phyloP scores from a whole-genome alignment of 2,329 filamentous ascomycete species.

The Mariannaea sp. region DNA sequence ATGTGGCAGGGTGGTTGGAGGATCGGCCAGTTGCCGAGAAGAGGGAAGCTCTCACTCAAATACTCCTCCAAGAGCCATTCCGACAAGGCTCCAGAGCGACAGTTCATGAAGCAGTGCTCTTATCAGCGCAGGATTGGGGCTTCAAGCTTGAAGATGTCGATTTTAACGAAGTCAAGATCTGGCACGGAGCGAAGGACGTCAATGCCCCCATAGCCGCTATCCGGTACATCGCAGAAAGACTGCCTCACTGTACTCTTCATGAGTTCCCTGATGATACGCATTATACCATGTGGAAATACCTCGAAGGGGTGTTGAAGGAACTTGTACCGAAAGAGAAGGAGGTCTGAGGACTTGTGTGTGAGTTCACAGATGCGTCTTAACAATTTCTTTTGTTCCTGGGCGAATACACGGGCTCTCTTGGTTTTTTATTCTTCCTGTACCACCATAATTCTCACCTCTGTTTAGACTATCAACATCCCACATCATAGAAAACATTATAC shows the following conservation, averaged over 20 bases:
- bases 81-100: constrained; percentile 33
- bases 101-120: constrained; percentile 39
- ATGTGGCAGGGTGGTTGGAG: background rate
- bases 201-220: constrained; percentile 43
- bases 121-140: constrained; percentile 38
- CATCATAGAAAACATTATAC: too few species aligned
- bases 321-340: constrained; percentile 1
- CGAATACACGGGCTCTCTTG: too few species aligned
- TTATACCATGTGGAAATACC: constrained; percentile 37
- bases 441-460: background rate
- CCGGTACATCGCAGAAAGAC: constrained; percentile 43
- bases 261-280: constrained; percentile 44
- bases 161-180: constrained; percentile 37
- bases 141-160: constrained; percentile 39
- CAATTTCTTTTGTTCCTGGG: too few species aligned
- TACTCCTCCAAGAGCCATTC: constrained; percentile 41
- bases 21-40: constrained; percentile 23
- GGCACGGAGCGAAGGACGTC: constrained; percentile 41
- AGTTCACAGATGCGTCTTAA: too few species aligned
- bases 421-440: too few species aligned
- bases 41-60: constrained; percentile 35
- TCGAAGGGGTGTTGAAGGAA: constrained; percentile 26
- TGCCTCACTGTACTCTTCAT: constrained; percentile 41
- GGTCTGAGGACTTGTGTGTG: too few species aligned
- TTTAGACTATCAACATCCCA: too few species aligned